phyloP scores from a whole-genome alignment of 2,329 filamentous ascomycete species.

The Trichoderma brevicompactum region DNA sequence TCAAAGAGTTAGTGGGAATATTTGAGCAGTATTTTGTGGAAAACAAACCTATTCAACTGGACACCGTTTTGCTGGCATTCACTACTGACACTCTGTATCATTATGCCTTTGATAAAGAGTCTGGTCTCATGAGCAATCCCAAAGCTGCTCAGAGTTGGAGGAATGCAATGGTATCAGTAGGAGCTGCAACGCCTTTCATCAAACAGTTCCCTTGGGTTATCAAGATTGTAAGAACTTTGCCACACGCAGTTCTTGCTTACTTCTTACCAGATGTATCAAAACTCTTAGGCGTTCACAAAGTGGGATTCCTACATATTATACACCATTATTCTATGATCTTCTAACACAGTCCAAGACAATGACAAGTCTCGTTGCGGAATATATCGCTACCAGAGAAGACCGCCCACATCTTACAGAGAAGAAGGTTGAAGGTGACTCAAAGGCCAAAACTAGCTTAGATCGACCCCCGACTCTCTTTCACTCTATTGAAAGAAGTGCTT shows the following conservation, averaged over 20 bases:
- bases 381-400: neutral
- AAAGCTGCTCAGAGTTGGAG: slow-evolving; percentile 1
- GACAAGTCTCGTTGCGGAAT: neutral
- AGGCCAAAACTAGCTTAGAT: neutral
- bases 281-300: neutral
- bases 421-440: no score
- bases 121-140: neutral
- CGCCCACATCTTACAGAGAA: neutral
- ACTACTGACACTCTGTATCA: slow-evolving; percentile 6
- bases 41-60: neutral
- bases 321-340: no score
- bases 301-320: neutral
- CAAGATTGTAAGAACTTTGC: neutral
- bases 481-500: neutral
- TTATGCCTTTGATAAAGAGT: slow-evolving; percentile 4
- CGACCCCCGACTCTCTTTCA: slow-evolving; percentile 4
- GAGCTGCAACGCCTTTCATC: slow-evolving; percentile 6
- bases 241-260: no score
- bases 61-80: slow-evolving; percentile 7
- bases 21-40: neutral
- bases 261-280: neutral
- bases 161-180: slow-evolving; percentile 3
- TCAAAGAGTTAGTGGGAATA: neutral
- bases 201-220: slow-evolving; percentile 24
- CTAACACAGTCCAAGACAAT: no score